Conservation (phyloP, 2,329 filamentous ascomycete genomes). For the Canariomyces notabilis region DNA sequence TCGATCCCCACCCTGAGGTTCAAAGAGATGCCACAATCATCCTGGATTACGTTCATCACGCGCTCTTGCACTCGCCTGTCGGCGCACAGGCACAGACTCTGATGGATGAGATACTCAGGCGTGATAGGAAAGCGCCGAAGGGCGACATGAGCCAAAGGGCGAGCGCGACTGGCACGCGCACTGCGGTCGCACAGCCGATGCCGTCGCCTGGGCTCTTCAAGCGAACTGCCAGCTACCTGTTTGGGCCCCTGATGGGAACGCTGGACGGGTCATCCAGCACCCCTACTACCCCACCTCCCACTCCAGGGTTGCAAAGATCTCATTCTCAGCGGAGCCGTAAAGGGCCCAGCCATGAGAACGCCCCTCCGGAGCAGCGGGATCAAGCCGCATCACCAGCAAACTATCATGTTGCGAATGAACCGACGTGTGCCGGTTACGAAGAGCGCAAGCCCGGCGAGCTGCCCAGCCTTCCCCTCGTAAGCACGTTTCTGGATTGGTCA, state of each 20-base stretch:
- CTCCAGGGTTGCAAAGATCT: conserved; percentile 34
- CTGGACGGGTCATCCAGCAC: conserved; percentile 38
- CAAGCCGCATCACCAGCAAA: conserved; percentile 58
- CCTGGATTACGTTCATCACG: conserved; percentile 77
- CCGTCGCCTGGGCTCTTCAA: conserved; percentile 56
- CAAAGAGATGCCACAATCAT: conserved; percentile 79
- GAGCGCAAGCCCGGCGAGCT: conserved; percentile 53
- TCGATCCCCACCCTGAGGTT: conserved; percentile 92
- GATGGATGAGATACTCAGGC: conserved; percentile 66
- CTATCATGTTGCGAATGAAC: conserved; percentile 72
- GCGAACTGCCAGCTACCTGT: conserved; percentile 59
- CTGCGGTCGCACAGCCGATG: conserved; percentile 37
- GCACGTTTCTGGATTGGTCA: conserved; percentile 89
- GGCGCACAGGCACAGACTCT: conserved; percentile 64
- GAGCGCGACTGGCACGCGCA: conserved; percentile 35
- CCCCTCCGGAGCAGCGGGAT: conserved; percentile 72
- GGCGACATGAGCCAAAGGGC: conserved; percentile 40
- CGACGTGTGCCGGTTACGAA: conserved; percentile 71
- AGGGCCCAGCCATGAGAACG: conserved; percentile 38
- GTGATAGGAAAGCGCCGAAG: conserved; percentile 43
- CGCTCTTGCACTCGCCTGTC: conserved; percentile 71
- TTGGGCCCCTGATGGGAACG: conserved; percentile 50
- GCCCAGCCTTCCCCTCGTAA: conserved; percentile 69
- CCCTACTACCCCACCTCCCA: conserved; percentile 30
- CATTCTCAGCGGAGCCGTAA: conserved; percentile 37